Percentiles rank a stretch among this genome's conserved stretches.
phyloP scores from a whole-genome alignment of 2,329 filamentous ascomycete genomes.

The Mycosphaerella sp. region DNA sequence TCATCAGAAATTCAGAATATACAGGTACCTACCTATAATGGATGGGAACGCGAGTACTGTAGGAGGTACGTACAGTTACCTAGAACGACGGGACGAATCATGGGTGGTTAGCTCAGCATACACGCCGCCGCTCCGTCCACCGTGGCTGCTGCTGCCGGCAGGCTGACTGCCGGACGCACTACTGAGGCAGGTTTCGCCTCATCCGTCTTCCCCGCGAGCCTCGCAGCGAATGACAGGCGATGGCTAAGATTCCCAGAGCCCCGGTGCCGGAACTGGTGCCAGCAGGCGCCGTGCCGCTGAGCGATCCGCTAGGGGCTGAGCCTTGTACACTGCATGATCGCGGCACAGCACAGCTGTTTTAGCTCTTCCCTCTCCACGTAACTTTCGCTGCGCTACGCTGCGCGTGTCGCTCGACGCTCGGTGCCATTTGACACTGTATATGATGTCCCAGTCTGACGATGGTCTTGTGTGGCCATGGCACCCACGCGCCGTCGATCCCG shows the following conservation, averaged over 20 bases:
- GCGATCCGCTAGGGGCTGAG: too few species aligned
- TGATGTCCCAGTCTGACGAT: too few species aligned
- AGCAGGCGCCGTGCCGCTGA: constrained; percentile 3
- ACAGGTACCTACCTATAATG: background rate
- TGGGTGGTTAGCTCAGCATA: background rate
- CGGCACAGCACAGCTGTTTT: constrained; percentile 6
- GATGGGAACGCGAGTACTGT: background rate
- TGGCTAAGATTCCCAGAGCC: constrained; percentile 11
- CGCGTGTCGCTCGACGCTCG: background rate
- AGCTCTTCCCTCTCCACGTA: background rate
- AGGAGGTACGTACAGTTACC: too few species aligned
- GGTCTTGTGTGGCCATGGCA: constrained; percentile 11
- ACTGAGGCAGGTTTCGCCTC: background rate
- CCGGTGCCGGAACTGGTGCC: constrained; percentile 15
- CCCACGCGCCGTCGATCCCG: constrained; percentile 16
- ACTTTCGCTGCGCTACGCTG: background rate
- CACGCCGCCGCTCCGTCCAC: constrained; percentile 12
- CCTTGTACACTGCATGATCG: background rate
- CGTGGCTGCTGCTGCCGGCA: constrained; percentile 8
- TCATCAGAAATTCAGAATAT: background rate
- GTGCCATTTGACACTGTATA: background rate
- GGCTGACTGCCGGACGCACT: constrained; percentile 13
- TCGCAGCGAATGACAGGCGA: constrained; percentile 10
- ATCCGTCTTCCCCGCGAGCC: constrained; percentile 10
- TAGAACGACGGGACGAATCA: background rate